Conservation (phyloP, 768 basidiomycete genomes). For the Sporobolomyces roseus region DNA sequence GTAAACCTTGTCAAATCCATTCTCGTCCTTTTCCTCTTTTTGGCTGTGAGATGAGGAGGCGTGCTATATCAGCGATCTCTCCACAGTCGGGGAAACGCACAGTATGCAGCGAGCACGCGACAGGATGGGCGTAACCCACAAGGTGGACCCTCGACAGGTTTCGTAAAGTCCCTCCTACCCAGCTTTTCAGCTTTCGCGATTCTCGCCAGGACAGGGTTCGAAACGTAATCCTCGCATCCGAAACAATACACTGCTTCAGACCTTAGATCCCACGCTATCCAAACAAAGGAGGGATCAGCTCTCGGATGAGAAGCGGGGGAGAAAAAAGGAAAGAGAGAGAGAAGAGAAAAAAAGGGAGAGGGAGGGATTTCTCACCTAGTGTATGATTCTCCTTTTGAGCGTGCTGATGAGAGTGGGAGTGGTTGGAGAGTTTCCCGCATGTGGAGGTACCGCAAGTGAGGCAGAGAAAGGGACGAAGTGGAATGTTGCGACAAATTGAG, state of each 20-base stretch:
- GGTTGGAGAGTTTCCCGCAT: not conserved
- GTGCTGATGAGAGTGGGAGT: not conserved
- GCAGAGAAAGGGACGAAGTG: constrained; percentile 23
- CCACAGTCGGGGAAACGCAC: too few relatives aligned
- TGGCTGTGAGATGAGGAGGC: not conserved
- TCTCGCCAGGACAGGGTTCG: constrained; percentile 15
- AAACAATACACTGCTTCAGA: not conserved
- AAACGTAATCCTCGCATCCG: constrained; percentile 16
- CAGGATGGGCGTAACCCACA: too few relatives aligned
- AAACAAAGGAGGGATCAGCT: not conserved
- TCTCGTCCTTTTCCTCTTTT: constrained; percentile 25
- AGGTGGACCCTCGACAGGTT: too few relatives aligned
- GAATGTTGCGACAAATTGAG: too few relatives aligned
- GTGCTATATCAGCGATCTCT: too few relatives aligned
- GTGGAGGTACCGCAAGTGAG: constrained; percentile 1
- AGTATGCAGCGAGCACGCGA: too few relatives aligned
- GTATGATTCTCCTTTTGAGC: not conserved
- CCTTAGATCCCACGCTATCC: constrained; percentile 27
- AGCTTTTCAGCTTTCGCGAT: too few relatives aligned
- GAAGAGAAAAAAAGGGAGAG: too few relatives aligned
- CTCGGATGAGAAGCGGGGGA: not conserved
- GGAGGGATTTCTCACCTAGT: constrained; percentile 21
- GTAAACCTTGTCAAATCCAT: not conserved
- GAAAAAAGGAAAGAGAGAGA: not conserved
- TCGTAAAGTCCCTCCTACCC: too few relatives aligned